phyloP scores from a whole-genome alignment of 768 basidiomycete genomes.

The Russula dissimulans region DNA sequence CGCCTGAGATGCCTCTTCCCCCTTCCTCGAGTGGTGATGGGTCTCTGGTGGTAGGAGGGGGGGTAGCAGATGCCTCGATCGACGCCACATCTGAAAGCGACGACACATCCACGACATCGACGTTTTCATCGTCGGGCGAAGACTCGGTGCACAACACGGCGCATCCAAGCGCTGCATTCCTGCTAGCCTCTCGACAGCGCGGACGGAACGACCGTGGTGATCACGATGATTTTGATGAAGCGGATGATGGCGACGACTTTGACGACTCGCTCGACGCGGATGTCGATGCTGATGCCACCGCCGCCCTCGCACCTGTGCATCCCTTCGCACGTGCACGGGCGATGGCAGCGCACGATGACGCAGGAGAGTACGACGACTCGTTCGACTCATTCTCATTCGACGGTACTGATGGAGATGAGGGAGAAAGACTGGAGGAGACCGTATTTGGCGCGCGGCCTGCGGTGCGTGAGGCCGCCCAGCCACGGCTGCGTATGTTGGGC shows the following conservation, averaged over 20 bases:
- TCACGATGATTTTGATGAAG: slow-evolving; percentile 6
- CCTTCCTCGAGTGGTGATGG: slow-evolving; percentile 23
- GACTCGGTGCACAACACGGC: slow-evolving; percentile 47
- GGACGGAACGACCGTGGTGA: slow-evolving; percentile 13
- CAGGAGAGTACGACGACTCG: slow-evolving; percentile 30
- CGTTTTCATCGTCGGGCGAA: slow-evolving; percentile 43
- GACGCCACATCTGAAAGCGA: slow-evolving; percentile 20
- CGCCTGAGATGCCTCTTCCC: slow-evolving; percentile 22
- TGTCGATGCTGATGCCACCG: slow-evolving; percentile 29
- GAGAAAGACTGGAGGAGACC: slow-evolving; percentile 46
- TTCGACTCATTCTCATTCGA: slow-evolving; percentile 35
- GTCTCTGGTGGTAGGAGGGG: not conserved
- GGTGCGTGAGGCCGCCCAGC: slow-evolving; percentile 26
- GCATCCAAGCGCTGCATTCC: slow-evolving; percentile 63
- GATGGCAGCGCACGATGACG: slow-evolving; percentile 18
- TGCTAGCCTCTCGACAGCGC: slow-evolving; percentile 42
- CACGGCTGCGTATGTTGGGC: slow-evolving; percentile 48
- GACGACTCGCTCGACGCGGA: slow-evolving; percentile 35
- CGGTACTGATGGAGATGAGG: slow-evolving; percentile 33
- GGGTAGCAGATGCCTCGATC: not conserved
- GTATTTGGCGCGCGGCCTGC: slow-evolving; percentile 61
- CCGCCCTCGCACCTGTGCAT: slow-evolving; percentile 44
- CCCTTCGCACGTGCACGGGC: slow-evolving; percentile 46
- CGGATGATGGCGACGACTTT: slow-evolving; percentile 20
- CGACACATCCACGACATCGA: slow-evolving; percentile 32